These are phyloP conservation scores for Hsuehochloa calcarea DNA, from an alignment of 176 grass and related monocot genomes.

Conservation along the genomic window DNA sequence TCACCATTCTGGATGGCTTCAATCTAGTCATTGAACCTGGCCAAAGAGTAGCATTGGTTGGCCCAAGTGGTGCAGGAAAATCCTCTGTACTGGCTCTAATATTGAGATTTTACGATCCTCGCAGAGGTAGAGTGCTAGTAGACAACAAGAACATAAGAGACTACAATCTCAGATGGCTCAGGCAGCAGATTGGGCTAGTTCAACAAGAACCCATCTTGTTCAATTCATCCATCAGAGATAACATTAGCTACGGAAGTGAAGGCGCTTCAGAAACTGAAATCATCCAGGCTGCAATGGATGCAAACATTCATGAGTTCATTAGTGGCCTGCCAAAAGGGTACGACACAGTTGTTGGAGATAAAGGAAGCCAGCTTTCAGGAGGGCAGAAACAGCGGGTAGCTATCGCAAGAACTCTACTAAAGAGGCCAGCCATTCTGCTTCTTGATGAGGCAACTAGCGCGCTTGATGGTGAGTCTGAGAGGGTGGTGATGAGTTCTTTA, in stretches of 20 bases:
- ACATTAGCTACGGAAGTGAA: slow-evolving; percentile 47
- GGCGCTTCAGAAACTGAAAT: slow-evolving; percentile 45
- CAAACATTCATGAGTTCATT: slow-evolving; percentile 55
- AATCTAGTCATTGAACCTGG: slow-evolving; percentile 35
- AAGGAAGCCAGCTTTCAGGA: slow-evolving; percentile 47
- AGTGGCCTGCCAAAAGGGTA: slow-evolving; percentile 50
- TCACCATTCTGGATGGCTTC: slow-evolving; percentile 43
- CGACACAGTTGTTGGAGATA: slow-evolving; percentile 44
- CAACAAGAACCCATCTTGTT: slow-evolving; percentile 63
- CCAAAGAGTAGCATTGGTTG: slow-evolving; percentile 49
- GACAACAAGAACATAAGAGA: slow-evolving; percentile 41
- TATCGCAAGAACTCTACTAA: slow-evolving; percentile 45
- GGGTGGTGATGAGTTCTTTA: slow-evolving; percentile 38
- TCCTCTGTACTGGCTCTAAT: slow-evolving; percentile 48
- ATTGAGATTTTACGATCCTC: slow-evolving; percentile 52
- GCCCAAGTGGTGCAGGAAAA: slow-evolving; percentile 55
- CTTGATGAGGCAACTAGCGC: slow-evolving; percentile 62
- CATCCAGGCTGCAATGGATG: slow-evolving; percentile 38
- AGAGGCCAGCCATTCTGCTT: slow-evolving; percentile 44
- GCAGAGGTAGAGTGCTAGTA: slow-evolving; percentile 30
- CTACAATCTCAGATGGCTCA: slow-evolving; percentile 51
- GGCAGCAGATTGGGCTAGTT: slow-evolving; percentile 48
- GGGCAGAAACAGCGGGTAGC: slow-evolving; percentile 56
- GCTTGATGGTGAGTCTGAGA: slow-evolving; percentile 48
- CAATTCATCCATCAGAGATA: slow-evolving; percentile 50